Conservation (phyloP, 139 green algal genomes). For the Picochlorum sp. region DNA sequence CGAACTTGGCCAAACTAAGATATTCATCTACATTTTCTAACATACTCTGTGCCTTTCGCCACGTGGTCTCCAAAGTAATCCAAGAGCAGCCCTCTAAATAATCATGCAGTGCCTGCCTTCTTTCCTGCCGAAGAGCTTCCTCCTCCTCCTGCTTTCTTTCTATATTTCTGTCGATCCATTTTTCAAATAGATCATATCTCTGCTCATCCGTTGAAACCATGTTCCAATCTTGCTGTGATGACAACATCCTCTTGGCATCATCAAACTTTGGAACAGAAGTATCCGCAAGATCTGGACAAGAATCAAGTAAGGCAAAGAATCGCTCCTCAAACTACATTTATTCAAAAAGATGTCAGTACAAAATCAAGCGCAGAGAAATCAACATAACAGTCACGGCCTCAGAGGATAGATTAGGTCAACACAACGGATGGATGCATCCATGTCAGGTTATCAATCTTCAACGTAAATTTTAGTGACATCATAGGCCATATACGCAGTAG, state of each 20-base stretch:
- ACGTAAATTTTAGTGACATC: slow-evolving; percentile 1
- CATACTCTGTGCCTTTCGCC: background rate
- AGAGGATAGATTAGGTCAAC: background rate
- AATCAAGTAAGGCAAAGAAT: slow-evolving; percentile 61
- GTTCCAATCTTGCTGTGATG: slow-evolving; percentile 55
- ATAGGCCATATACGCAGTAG: background rate
- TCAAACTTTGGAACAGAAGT: slow-evolving; percentile 27
- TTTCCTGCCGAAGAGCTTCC: background rate
- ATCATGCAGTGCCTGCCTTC: background rate
- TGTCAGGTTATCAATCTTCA: slow-evolving; percentile 8
- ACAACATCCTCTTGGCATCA: slow-evolving; percentile 44
- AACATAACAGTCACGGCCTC: background rate
- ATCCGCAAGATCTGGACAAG: slow-evolving; percentile 31
- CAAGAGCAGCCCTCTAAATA: background rate
- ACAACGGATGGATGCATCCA: background rate
- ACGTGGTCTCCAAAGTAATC: background rate
- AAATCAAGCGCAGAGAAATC: background rate
- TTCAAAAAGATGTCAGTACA: background rate
- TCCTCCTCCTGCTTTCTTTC: slow-evolving; percentile 19
- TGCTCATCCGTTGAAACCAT: slow-evolving; percentile 22
- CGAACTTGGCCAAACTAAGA: background rate
- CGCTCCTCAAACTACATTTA: slow-evolving; percentile 43
- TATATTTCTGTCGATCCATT: slow-evolving; percentile 45
- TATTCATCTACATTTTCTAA: background rate
- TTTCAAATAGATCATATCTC: slow-evolving; percentile 38